Conservation (phyloP, 106 monocot species). For the Platanthera zijinensis region DNA sequence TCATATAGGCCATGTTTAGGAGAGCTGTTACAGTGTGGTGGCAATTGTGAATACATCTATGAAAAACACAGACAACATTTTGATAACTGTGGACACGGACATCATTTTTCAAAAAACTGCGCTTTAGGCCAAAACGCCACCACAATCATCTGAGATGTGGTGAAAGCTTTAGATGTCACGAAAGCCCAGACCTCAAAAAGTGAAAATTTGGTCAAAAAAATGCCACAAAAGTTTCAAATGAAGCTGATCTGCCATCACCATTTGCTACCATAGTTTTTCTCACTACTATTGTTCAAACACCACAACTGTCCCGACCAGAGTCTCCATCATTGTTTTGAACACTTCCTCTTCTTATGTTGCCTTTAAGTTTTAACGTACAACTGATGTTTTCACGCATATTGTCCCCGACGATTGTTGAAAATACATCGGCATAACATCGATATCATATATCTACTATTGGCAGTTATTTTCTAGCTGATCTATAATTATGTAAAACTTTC, state of each 20-base stretch:
- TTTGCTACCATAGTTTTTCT: neutral
- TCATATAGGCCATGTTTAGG: too few relatives aligned
- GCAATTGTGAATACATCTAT: too few relatives aligned
- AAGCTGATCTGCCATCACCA: too few relatives aligned
- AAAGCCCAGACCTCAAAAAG: too few relatives aligned
- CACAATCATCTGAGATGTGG: too few relatives aligned
- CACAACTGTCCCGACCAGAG: neutral
- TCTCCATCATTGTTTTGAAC: neutral
- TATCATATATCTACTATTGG: neutral
- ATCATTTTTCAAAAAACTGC: too few relatives aligned
- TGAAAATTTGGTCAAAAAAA: neutral
- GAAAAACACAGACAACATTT: too few relatives aligned
- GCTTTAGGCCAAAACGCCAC: too few relatives aligned
- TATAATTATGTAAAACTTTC: neutral
- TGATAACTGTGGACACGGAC: too few relatives aligned
- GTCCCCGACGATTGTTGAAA: neutral
- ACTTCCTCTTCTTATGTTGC: neutral
- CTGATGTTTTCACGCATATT: neutral
- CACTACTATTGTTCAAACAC: neutral
- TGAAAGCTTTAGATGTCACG: too few relatives aligned
- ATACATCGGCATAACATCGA: neutral
- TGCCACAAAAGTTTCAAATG: too few relatives aligned
- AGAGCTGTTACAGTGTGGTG: too few relatives aligned
- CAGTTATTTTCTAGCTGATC: neutral
- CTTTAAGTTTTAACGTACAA: neutral